Evolutionary conservation across 768 basidiomycete genomes (phyloP).

Genomic region (Mycena albidolilacea): DNA sequence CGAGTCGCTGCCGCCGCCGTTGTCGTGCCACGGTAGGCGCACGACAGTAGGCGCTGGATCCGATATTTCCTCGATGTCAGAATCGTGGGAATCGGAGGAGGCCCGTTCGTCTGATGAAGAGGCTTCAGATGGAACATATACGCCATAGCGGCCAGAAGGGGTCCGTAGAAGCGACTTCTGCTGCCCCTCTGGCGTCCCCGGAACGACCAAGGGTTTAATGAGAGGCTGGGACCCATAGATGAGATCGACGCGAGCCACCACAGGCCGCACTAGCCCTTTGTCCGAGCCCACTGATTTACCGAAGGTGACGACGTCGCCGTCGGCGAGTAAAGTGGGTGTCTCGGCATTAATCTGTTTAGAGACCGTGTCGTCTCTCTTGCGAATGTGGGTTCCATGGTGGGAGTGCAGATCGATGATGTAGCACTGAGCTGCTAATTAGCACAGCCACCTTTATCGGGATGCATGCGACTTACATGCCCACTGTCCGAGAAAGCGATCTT

Average conservation of each 20-base stretch:
- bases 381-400: slow-evolving; percentile 83
- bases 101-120: slow-evolving; percentile 59
- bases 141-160: slow-evolving; percentile 71
- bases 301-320: slow-evolving; percentile 83
- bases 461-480: slow-evolving; percentile 68
- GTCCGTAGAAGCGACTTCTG: slow-evolving; percentile 4
- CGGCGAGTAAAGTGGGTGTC: slow-evolving; percentile 67
- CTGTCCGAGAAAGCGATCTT: slow-evolving; percentile 81
- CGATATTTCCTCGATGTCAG: slow-evolving; percentile 71
- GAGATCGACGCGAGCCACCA: slow-evolving; percentile 74
- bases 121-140: slow-evolving; percentile 62
- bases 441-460: slow-evolving; percentile 23
- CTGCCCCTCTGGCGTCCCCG: slow-evolving; percentile 34
- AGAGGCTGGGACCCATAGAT: slow-evolving; percentile 50
- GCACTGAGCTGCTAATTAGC: slow-evolving; percentile 58
- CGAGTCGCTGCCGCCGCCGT: slow-evolving; percentile 45
- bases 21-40: slow-evolving; percentile 26
- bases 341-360: slow-evolving; percentile 69
- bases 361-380: slow-evolving; percentile 64
- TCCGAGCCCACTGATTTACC: slow-evolving; percentile 82
- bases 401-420: slow-evolving; percentile 80
- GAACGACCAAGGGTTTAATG: slow-evolving; percentile 49
- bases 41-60: slow-evolving; percentile 36
- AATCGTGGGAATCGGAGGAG: slow-evolving; percentile 57
- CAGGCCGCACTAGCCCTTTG: slow-evolving; percentile 72